Evolutionary conservation across 192 early-diverging fungal genomes (phyloP).

Genomic region (Coemansia sp.): DNA sequence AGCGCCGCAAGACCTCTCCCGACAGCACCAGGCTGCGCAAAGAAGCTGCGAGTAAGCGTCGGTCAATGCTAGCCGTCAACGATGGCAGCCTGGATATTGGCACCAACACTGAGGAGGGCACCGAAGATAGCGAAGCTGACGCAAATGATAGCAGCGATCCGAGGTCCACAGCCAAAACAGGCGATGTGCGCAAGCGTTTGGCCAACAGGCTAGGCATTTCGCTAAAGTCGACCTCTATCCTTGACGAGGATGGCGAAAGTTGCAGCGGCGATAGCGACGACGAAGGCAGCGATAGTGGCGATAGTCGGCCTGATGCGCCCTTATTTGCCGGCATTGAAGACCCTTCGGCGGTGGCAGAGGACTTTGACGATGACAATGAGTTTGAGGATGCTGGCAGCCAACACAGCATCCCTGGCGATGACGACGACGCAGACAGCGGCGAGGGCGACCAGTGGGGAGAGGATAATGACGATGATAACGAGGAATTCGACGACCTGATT

Average conservation of each 20-base stretch:
- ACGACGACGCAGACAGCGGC: slow-evolving; percentile 4
- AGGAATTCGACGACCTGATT: slow-evolving; percentile 54
- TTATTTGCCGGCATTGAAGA: slow-evolving; percentile 30
- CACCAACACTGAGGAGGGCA: slow-evolving; percentile 15
- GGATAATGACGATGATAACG: slow-evolving; percentile 42
- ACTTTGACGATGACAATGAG: slow-evolving; percentile 8
- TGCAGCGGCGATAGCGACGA: slow-evolving; percentile 17
- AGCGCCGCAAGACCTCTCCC: slow-evolving; percentile 21
- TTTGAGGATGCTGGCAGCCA: slow-evolving; percentile 12
- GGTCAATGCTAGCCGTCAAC: slow-evolving; percentile 16
- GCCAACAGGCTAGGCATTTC: slow-evolving; percentile 12
- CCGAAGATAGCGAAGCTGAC: slow-evolving; percentile 15
- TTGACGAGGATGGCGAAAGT: background rate
- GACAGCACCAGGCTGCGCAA: slow-evolving; percentile 6
- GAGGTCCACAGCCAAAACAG: background rate
- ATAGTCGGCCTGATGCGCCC: slow-evolving; percentile 1
- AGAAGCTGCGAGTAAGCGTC: background rate
- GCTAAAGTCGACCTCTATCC: slow-evolving; percentile 8
- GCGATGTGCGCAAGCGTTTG: slow-evolving; percentile 2
- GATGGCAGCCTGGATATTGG: slow-evolving; percentile 44
- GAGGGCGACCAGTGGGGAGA: slow-evolving; percentile 45
- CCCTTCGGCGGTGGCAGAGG: background rate
- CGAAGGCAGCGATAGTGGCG: slow-evolving; percentile 7
- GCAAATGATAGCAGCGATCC: slow-evolving; percentile 3
- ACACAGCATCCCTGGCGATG: background rate